Evolutionary conservation across 1,139 yeast genomes (phyloP), one percentile per base, ranked within the genome.

Genomic region (Kodamaea alishanica): DNA sequence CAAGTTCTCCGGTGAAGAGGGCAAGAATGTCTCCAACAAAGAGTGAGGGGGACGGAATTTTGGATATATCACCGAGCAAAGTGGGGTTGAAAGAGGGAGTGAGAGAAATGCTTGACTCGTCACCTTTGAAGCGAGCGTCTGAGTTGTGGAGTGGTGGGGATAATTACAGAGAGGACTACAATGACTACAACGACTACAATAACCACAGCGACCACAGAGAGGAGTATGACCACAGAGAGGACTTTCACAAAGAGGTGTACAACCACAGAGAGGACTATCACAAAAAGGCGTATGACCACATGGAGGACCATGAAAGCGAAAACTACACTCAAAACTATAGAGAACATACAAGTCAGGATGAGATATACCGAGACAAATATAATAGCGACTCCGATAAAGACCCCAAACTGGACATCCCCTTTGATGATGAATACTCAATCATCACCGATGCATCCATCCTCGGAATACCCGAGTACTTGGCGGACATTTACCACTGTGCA

Each of bases 351-450:
- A 10, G 26, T 8, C 24, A 28, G 20, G 24, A 10, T 12, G 20
- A 12, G n/a, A n/a, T n/a, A n/a, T n/a, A n/a, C n/a, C n/a, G n/a
- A n/a, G n/a, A n/a, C n/a, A n/a, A n/a, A n/a, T n/a, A n/a, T n/a
- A n/a, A n/a, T n/a, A n/a, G n/a, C n/a, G n/a, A n/a, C n/a, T n/a
- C 43, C 3, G 40, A 42, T 20, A 27, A 11, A 6, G 33, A 27
- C 11, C 35, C 26, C 26, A 37, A 29, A 35, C 36, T n/a, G n/a
- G n/a, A n/a, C 26, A 9, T 11, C 6, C 20, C 28, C 22, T 54
- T 54, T 34, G 64, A 60, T 22, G 63, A 61, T n/a, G 55, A 58
- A 32, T 61, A 51, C 38, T 58, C 52, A 55, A 50, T 60, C 4
- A 49, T 60, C 6, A 39, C 56, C 2, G 54, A 56, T 24, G 15